Evolutionary conservation across 192 early-diverging fungal species (phyloP).

Genomic region (Umbelopsis sp.): DNA sequence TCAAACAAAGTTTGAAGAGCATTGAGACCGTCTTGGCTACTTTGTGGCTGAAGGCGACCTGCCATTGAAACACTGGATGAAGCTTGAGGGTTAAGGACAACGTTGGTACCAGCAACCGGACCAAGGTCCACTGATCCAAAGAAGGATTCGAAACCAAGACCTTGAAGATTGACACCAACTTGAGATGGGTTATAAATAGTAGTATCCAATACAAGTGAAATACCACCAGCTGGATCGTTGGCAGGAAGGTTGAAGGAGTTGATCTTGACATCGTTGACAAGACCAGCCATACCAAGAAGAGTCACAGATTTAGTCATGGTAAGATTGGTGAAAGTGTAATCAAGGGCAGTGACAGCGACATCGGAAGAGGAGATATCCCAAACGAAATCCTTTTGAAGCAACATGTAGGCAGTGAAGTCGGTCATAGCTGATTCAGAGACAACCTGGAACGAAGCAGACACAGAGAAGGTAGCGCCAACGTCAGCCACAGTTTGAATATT

Average conservation of each 20-base stretch:
- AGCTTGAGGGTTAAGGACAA: conserved; percentile 39
- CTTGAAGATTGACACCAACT: conserved; percentile 50
- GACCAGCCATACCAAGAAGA: conserved; percentile 46
- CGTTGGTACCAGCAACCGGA: conserved; percentile 57
- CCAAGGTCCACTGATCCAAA: conserved; percentile 46
- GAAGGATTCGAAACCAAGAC: conserved; percentile 46
- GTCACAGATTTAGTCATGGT: conserved; percentile 51
- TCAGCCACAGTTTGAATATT: conserved; percentile 40
- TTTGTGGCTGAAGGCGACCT: conserved; percentile 54
- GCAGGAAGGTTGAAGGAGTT: conserved; percentile 51
- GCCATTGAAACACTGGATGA: conserved; percentile 42
- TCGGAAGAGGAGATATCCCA: conserved; percentile 50
- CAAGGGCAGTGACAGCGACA: conserved; percentile 55
- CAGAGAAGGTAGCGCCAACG: conserved; percentile 49
- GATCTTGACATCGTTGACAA: conserved; percentile 44
- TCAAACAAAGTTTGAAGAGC: conserved; percentile 54
- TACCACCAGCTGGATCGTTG: conserved; percentile 59
- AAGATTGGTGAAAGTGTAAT: conserved; percentile 48
- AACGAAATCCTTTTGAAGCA: conserved; percentile 46
- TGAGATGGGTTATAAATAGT: conserved; percentile 61
- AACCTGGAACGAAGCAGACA: conserved; percentile 43
- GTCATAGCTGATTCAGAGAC: conserved; percentile 43
- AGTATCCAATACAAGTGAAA: conserved; percentile 65
- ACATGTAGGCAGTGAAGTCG: conserved; percentile 51
- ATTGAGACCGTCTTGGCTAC: conserved; percentile 37